Conservation (phyloP, 257 asterid species). For the Salvia rosmarinus region DNA sequence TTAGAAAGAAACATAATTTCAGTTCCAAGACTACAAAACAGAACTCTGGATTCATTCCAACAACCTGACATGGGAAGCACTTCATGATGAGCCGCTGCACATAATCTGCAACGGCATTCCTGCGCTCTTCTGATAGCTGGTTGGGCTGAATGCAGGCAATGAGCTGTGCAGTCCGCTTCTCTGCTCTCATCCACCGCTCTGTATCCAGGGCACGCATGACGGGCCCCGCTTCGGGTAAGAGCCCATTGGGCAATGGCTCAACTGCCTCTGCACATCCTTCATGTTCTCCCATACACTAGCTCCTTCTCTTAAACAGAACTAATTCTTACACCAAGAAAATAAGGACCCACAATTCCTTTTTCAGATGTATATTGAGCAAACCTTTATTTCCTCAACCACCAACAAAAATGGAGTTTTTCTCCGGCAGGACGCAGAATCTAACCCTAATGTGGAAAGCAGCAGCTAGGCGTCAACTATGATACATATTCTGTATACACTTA, state of each 20-base stretch:
- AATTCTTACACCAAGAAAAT: slow-evolving; percentile 1
- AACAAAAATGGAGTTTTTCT: no score
- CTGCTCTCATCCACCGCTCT: slow-evolving; percentile 79
- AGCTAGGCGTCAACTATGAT: slow-evolving; percentile 19
- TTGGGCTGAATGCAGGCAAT: slow-evolving; percentile 87
- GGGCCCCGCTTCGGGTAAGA: slow-evolving; percentile 61
- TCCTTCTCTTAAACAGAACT: slow-evolving; percentile 38
- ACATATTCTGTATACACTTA: slow-evolving; percentile 17
- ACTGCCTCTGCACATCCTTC: slow-evolving; percentile 67
- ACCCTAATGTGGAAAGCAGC: slow-evolving; percentile 37
- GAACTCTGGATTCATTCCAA: slow-evolving; percentile 22
- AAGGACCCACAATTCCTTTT: background rate
- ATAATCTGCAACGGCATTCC: slow-evolving; percentile 83
- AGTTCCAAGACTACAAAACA: slow-evolving; percentile 15
- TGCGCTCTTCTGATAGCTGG: slow-evolving; percentile 71
- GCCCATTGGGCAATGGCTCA: slow-evolving; percentile 72
- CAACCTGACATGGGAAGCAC: slow-evolving; percentile 92
- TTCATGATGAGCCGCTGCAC: slow-evolving; percentile 74
- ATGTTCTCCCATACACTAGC: slow-evolving; percentile 74
- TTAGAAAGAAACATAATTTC: slow-evolving; percentile 1
- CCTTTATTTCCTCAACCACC: slow-evolving; percentile 26
- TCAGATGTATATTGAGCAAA: slow-evolving; percentile 22
- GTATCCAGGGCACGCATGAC: slow-evolving; percentile 57
- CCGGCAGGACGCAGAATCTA: slow-evolving; percentile 20
- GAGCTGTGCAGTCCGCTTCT: slow-evolving; percentile 80